These are phyloP conservation scores for Penicillium decumbens DNA, from an alignment of 2,329 filamentous ascomycete species.

Conservation along the genomic window DNA sequence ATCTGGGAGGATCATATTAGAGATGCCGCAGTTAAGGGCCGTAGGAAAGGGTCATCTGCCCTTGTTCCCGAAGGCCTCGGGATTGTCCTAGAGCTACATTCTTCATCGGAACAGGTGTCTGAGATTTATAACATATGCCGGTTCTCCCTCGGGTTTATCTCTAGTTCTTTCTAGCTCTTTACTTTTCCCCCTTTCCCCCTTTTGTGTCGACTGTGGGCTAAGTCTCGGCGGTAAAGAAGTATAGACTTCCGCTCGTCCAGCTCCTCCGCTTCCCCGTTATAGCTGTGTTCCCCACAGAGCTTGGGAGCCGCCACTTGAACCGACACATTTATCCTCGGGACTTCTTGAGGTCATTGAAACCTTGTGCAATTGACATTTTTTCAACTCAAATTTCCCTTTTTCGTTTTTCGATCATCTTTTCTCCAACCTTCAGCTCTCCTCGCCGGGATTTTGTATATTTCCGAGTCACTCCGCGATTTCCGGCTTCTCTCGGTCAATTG, in stretches of 20 bases:
- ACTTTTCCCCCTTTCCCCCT: background rate
- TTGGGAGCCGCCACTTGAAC: conserved; percentile 23
- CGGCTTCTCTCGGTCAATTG: conserved; percentile 1
- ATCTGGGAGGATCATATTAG: conserved; percentile 14
- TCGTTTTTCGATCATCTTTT: conserved; percentile 7
- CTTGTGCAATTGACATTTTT: background rate
- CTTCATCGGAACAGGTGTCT: conserved; percentile 6
- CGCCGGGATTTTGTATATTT: conserved; percentile 30
- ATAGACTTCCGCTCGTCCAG: conserved; percentile 38
- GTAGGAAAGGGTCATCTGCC: conserved; percentile 19
- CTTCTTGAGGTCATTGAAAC: background rate
- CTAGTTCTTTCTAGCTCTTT: conserved; percentile 1
- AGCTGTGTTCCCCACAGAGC: conserved; percentile 25
- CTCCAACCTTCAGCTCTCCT: conserved; percentile 3
- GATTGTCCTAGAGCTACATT: conserved; percentile 11
- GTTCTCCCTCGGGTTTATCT: conserved; percentile 8
- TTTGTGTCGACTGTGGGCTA: background rate
- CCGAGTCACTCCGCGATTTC: conserved; percentile 31
- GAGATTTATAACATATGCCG: conserved; percentile 14
- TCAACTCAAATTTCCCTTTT: background rate
- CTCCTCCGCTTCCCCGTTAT: conserved; percentile 37
- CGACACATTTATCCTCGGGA: conserved; percentile 17
- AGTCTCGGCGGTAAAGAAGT: conserved; percentile 6
- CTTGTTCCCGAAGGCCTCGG: conserved; percentile 28
- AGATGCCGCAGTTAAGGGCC: conserved; percentile 3